Evolutionary conservation across 1,284 basidiomycete genomes (phyloP).

Genomic region (Crucibulum cyathiforme): DNA sequence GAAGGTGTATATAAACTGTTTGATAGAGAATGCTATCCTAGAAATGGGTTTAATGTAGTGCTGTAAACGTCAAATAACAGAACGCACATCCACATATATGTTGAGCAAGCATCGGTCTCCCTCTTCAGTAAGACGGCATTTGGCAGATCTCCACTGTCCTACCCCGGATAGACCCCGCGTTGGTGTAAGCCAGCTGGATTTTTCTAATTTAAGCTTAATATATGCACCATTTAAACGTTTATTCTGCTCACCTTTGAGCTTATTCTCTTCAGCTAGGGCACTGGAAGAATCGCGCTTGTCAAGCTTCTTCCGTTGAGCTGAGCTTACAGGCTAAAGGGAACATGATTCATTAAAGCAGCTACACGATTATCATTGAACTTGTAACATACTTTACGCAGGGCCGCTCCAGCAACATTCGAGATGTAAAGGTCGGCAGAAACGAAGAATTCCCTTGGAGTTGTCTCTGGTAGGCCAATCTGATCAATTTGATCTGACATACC

Average conservation of each 20-base stretch:
- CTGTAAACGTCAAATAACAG: slow-evolving; percentile 1
- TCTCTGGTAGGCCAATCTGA: too few relatives aligned
- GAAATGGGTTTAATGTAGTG: slow-evolving; percentile 1
- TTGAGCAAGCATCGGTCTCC: slow-evolving; percentile 69
- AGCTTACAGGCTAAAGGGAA: slow-evolving; percentile 25
- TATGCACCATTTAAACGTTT: background rate
- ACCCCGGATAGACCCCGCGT: slow-evolving; percentile 52
- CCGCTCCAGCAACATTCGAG: slow-evolving; percentile 56
- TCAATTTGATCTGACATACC: too few relatives aligned
- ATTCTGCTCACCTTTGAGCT: slow-evolving; percentile 60
- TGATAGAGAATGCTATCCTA: slow-evolving; percentile 76
- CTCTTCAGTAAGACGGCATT: slow-evolving; percentile 73
- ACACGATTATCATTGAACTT: background rate
- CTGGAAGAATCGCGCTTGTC: slow-evolving; percentile 60
- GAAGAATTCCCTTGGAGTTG: slow-evolving; percentile 42
- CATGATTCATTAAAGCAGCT: background rate
- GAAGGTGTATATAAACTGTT: slow-evolving; percentile 71
- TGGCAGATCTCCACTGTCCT: slow-evolving; percentile 74
- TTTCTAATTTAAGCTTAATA: slow-evolving; percentile 51
- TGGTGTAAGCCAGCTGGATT: slow-evolving; percentile 74
- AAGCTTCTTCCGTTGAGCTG: slow-evolving; percentile 51
- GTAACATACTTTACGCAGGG: slow-evolving; percentile 61
- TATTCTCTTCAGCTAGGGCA: slow-evolving; percentile 48
- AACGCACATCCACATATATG: slow-evolving; percentile 73
- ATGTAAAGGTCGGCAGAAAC: slow-evolving; percentile 70